Evolutionary conservation across 164 flowering plant species (phyloP).

Genomic region (Stephania cephalantha): DNA sequence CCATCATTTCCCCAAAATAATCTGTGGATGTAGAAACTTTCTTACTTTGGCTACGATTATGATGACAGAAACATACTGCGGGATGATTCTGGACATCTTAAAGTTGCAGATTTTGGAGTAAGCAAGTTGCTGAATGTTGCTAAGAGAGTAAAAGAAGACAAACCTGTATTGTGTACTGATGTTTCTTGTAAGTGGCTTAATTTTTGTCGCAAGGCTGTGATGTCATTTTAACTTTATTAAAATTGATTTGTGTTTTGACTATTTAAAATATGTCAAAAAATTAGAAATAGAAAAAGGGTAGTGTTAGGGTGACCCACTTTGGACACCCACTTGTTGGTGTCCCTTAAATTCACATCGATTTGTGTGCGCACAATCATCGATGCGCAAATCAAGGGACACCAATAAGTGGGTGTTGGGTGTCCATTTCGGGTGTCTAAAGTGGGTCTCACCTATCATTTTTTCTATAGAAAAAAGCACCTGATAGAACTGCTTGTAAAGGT

Average conservation of each 20-base stretch:
- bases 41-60: constrained; percentile 31
- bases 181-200: constrained; percentile 55
- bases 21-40: constrained; percentile 17
- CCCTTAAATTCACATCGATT: too few species aligned
- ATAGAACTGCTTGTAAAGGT: neutral
- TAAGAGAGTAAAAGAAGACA: constrained; percentile 55
- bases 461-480: neutral
- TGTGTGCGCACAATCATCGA: too few species aligned
- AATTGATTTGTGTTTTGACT: neutral
- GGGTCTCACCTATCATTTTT: too few species aligned
- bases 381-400: too few species aligned
- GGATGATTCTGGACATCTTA: constrained; percentile 95
- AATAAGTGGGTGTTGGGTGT: too few species aligned
- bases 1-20: constrained; percentile 3
- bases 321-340: too few species aligned
- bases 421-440: too few species aligned
- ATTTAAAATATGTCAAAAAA: neutral
- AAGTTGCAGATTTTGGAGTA: constrained; percentile 98
- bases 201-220: neutral
- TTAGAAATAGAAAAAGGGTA: neutral
- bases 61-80: constrained; percentile 89
- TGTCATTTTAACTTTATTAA: neutral
- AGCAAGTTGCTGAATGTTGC: constrained; percentile 74
- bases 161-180: constrained; percentile 45
- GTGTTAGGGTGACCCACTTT: too few species aligned